Evolutionary conservation across 1,284 basidiomycete genomes (phyloP).

Genomic region (Porogramme epimiltina): DNA sequence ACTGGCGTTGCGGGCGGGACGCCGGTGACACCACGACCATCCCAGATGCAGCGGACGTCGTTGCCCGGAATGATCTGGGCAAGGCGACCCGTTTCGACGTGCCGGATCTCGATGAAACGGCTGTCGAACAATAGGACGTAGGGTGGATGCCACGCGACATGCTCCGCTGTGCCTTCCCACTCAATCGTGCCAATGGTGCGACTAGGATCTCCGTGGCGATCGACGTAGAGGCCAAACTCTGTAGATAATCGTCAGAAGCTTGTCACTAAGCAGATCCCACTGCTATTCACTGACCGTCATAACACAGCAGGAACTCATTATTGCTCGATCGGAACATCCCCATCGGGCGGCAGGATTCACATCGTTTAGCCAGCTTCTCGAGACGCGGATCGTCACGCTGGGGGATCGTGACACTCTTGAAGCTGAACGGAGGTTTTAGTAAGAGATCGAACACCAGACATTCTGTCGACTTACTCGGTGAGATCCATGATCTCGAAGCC

Average conservation of each 20-base stretch:
- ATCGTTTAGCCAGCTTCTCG: slow-evolving; percentile 76
- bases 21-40: slow-evolving; percentile 63
- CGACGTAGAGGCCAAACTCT: slow-evolving; percentile 93
- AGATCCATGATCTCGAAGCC: slow-evolving; percentile 99
- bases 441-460: not conserved
- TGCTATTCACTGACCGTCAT: slow-evolving; percentile 74
- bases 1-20: slow-evolving; percentile 39
- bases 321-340: slow-evolving; percentile 92
- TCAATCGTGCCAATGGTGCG: slow-evolving; percentile 79
- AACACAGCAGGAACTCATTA: slow-evolving; percentile 91
- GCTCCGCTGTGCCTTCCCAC: slow-evolving; percentile 92
- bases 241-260: not conserved
- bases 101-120: slow-evolving; percentile 92
- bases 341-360: slow-evolving; percentile 81
- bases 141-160: slow-evolving; percentile 85
- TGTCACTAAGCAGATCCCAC: not conserved
- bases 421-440: slow-evolving; percentile 41
- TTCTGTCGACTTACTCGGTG: slow-evolving; percentile 59
- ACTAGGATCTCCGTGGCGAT: slow-evolving; percentile 85
- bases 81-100: slow-evolving; percentile 83
- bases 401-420: slow-evolving; percentile 88
- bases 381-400: slow-evolving; percentile 76
- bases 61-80: slow-evolving; percentile 86
- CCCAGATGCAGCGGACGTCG: slow-evolving; percentile 88
- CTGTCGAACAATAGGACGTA: slow-evolving; percentile 91